phyloP scores from a whole-genome alignment of 2,329 filamentous ascomycete genomes.

The Kalmusia sp. region DNA sequence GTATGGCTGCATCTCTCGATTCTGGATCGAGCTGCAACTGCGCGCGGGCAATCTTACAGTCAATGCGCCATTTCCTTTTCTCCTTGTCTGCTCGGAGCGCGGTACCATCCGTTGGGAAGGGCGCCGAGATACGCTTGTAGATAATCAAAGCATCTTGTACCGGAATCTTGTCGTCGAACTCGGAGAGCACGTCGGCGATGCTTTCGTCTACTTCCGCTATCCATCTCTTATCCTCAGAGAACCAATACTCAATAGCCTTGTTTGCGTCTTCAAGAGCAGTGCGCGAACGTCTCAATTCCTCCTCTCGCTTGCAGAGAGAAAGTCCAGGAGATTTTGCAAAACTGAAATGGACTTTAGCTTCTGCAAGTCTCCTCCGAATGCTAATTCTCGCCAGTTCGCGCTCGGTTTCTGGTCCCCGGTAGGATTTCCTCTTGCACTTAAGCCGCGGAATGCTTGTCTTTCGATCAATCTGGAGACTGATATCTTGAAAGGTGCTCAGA shows the following conservation, averaged over 20 bases:
- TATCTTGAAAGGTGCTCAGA: not conserved
- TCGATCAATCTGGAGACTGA: not conserved
- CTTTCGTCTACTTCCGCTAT: not conserved
- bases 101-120: not conserved
- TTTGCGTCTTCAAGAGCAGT: not conserved
- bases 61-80: no score
- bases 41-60: no score
- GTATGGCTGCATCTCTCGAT: no score
- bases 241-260: not conserved
- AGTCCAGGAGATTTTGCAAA: not conserved
- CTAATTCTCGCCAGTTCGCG: no score
- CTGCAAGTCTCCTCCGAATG: not conserved
- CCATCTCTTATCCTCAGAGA: not conserved
- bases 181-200: not conserved
- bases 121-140: not conserved
- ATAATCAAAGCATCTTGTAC: not conserved
- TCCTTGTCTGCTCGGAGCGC: no score
- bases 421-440: no score
- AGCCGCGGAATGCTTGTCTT: no score
- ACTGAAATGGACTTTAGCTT: not conserved
- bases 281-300: not conserved
- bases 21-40: no score
- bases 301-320: not conserved
- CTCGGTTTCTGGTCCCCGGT: no score
- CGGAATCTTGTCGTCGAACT: not conserved